Evolutionary conservation across 2,329 filamentous ascomycete genomes (phyloP), one percentile per base, ranked within the genome.

Genomic region (Pestalotiopsis sp.): DNA sequence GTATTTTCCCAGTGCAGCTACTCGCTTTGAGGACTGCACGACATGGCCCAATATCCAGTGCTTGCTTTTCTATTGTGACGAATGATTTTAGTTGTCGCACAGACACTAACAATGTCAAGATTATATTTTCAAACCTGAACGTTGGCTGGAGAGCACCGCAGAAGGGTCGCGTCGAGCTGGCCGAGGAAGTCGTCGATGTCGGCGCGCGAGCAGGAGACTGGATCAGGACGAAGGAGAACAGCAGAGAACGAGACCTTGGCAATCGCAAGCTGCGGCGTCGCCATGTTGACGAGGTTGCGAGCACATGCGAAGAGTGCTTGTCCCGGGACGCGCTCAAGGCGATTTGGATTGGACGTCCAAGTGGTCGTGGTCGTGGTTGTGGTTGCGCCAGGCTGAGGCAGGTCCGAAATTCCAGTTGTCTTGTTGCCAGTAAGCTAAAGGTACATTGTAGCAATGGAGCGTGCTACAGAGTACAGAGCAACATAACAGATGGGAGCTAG

Each of bases 241-340:
- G 92, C 92, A 6, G 90, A 89, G 73, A 96, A 89, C n/a, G 92
- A 89, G 56, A 93, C 92, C 82, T 94, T 95, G 71, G 92, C 90
- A 73, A 95, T 93, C 75, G 91, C 91, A 70, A 95, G 81, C 78
- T 93, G 88, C 74, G 92, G 90, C 59, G 89, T 89, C 20, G 89
- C 86, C 90, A 93, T 92, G 56, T 61, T 67, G 41, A 20, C 38
- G 52, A 63, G 58, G 61, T 14, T 64, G 64, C n/a, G 25, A 59
- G 27, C 25, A 20, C 59, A 62, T 62, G 27, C 59, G 27, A 59
- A 27, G 7, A 23, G 12, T 27, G 27, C 11, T 59, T 20, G 45
- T 52, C 45, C 20, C 23, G 45, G 17, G 11, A 4, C 45, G 17
- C 45, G 17, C 7, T 52, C 17, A 52, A n/a, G 9, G 45, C 20